Base-by-base conservation (phyloP, 164 flowering plant species). In the Dillenia turbinata region DNA sequence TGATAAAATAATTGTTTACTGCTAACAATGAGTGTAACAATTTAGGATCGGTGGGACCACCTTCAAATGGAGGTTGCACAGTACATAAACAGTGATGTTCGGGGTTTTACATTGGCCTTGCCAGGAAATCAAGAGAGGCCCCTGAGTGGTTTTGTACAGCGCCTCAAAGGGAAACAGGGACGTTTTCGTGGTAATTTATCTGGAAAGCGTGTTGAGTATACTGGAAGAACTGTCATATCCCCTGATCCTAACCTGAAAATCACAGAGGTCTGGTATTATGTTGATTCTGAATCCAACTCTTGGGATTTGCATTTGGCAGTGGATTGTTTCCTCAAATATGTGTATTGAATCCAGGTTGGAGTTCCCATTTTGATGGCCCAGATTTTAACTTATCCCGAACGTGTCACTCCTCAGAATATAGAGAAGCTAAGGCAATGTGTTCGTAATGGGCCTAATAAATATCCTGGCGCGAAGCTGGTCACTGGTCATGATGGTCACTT, bases 211-310 rank as follows among this genome's bases (percentile, higher is more conserved):
- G 99, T 94, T 65, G 95, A 94, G 54, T 94, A 62, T 71, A 91
- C 99, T 67, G 99, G 96, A 49, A 78, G 99, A 69, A 94, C 97
- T 71, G 99, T 94, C 58, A 94, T 94, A 64, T 91, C 99, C 24
- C 99, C 99, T 47, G 99, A 95, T 56, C 99, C 99, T 52, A 95
- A 95, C 75, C 80, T 95, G 67, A 92, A 95, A 73, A 95, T 95
- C 68, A 86, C 90, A 19, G 96, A 94, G 97, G 99, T 94, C 10
- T 52, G 62, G 13, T 33, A 40, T 66, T 58, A 24, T 59, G 55
- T 14, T 47, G 19, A 59, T 10, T 22, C 22, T 56, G 50, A 47
- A 11, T 45, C 9, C 1, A 16, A 49, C 9, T 16, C 43, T 63
- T 61, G 8, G 26, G 49, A 12, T 60, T 12, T 67, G 40, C 62